These are phyloP conservation scores for Pyrenopolyporus hunteri DNA, from an alignment of 495 filamentous ascomycete genomes.

Conservation along the genomic window DNA sequence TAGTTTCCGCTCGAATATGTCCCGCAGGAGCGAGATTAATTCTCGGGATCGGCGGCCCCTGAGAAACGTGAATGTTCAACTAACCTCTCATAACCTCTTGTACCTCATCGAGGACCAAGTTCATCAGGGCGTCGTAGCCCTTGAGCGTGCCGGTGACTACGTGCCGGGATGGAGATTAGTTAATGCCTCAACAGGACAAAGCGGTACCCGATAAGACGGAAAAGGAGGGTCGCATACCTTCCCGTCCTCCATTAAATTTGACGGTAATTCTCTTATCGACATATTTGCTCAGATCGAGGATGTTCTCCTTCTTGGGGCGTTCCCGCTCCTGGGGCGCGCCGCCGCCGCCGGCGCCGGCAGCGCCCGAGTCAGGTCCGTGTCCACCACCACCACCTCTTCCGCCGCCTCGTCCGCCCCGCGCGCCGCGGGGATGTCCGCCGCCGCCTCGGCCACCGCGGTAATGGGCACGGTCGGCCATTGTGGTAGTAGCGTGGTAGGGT, in stretches of 20 bases:
- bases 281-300: conserved; percentile 91
- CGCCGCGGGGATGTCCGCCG: conserved; percentile 41
- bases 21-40: neutral
- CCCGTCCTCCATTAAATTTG: conserved; percentile 94
- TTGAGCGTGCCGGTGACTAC: conserved; percentile 87
- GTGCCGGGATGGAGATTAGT: neutral
- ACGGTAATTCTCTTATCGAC: conserved; percentile 94
- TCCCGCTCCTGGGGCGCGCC: conserved; percentile 59
- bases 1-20: conserved; percentile 3
- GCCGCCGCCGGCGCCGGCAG: conserved; percentile 43
- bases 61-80: conserved; percentile 18
- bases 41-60: neutral
- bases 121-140: conserved; percentile 97
- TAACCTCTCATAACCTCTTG: conserved; percentile 86
- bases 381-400: conserved; percentile 45
- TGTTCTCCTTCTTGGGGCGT: conserved; percentile 97
- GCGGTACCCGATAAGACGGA: too few relatives aligned
- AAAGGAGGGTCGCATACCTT: conserved; percentile 64
- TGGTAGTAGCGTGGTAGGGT: conserved; percentile 4
- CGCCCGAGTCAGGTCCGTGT: conserved; percentile 40
- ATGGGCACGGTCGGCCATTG: conserved; percentile 70
- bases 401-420: conserved; percentile 58
- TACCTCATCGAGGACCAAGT: conserved; percentile 92
- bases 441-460: conserved; percentile 52
- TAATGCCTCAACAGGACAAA: neutral